Evolutionary conservation across 192 early-diverging fungal genomes (phyloP), one percentile per base, ranked within the genome.

Genomic region (Chytriomyces sp.): DNA sequence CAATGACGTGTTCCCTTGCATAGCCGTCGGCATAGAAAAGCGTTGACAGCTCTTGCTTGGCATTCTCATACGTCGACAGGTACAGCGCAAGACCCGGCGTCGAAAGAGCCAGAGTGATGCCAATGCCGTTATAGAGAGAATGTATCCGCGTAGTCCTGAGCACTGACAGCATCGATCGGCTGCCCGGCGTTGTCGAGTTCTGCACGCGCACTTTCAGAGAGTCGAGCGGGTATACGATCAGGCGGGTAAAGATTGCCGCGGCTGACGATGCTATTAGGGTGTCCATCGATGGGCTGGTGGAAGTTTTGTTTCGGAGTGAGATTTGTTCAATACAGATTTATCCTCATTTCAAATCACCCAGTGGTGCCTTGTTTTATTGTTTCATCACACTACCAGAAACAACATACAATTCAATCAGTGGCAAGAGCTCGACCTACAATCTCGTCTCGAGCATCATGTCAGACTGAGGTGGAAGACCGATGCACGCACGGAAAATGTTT

Each of bases 401-500:
- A 35, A 35, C 4, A 4, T 35, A 35, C 35, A 35, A 4, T 35
- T 35, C 35, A 35, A 35, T 35, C 35, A 35, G 35, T 35, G 35
- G 35, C 35, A 35, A 35, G 35, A 35, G 35, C 35, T 35, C 35
- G 35, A 35, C 35, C 35, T 35, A 35, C 35, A 77, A 24, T 60
- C 64, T 77, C 28, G 53, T 44, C 89, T 98, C 96, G 53, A 99
- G 91, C 83, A 94, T 87, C 96, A 97, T 97, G 81, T 99, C 96
- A 83, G 93, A 96, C 89, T 95, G 92, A 69, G 96, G 94, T 28
- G 95, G 86, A 53, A 99, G 88, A 79, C 96, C 97, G 70, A 99
- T 89, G 82, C 95, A 97, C 45, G 97, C 97, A 68, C 97, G 88
- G 85, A 99, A 91, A 77, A 99, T 93, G 90, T 98, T 98, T 88